Percentiles rank a stretch among this genome's conserved stretches.
phyloP scores from a whole-genome alignment of 2,329 filamentous ascomycete genomes.

The Neonectria sp. region DNA sequence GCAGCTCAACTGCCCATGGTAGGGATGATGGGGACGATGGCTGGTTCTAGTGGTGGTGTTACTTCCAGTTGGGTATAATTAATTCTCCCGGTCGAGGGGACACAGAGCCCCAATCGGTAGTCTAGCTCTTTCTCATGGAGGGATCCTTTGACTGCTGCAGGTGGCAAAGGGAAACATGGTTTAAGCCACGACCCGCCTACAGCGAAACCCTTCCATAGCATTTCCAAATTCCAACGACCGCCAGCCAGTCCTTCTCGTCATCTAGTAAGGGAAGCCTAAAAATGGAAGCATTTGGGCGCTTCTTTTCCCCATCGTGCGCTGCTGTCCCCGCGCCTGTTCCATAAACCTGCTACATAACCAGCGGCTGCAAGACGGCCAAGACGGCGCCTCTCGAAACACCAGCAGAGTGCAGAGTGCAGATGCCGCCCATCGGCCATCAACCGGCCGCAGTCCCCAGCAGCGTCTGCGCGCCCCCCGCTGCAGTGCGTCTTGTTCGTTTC shows the following conservation, averaged over 20 bases:
- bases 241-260: conserved; percentile 9
- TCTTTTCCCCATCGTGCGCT: neutral
- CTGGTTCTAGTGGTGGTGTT: conserved; percentile 1
- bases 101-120: too few species aligned
- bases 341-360: conserved; percentile 14
- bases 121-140: too few species aligned
- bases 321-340: conserved; percentile 36
- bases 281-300: conserved; percentile 20
- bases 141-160: too few species aligned
- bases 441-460: conserved; percentile 3
- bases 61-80: neutral
- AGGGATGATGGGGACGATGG: neutral
- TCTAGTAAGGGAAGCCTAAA: neutral
- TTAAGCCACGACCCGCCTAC: neutral
- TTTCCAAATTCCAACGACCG: conserved; percentile 1
- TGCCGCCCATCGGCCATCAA: conserved; percentile 11
- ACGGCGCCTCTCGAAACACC: conserved; percentile 47
- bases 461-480: conserved; percentile 19
- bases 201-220: conserved; percentile 6
- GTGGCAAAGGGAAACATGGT: too few species aligned
- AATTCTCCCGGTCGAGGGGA: neutral
- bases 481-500: conserved; percentile 25
- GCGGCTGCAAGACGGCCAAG: conserved; percentile 4
- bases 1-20: conserved; percentile 2
- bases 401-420: conserved; percentile 5